These are phyloP conservation scores for Platanus orientalis DNA, from an alignment of 164 flowering plant genomes.

Conservation along the genomic window DNA sequence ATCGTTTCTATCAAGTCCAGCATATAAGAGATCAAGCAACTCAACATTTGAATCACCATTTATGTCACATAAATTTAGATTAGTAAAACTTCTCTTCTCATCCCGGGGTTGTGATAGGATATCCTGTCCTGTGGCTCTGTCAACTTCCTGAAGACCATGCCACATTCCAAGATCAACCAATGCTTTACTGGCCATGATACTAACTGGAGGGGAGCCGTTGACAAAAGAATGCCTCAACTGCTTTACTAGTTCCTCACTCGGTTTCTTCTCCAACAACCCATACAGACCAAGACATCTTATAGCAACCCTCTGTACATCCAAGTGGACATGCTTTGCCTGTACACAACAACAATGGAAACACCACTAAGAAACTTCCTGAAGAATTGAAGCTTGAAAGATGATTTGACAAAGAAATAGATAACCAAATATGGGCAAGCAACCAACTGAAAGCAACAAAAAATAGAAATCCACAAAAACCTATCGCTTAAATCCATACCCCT, in stretches of 20 bases:
- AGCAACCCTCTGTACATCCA: slow-evolving; percentile 87
- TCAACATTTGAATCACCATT: slow-evolving; percentile 32
- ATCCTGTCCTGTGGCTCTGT: slow-evolving; percentile 46
- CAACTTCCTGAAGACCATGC: slow-evolving; percentile 82
- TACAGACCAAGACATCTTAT: slow-evolving; percentile 89
- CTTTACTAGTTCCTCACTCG: slow-evolving; percentile 60
- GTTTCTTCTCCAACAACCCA: slow-evolving; percentile 74
- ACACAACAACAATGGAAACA: slow-evolving; percentile 10
- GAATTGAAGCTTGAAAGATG: not conserved
- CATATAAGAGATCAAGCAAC: slow-evolving; percentile 64
- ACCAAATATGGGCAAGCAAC: not conserved
- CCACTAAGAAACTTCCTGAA: not conserved
- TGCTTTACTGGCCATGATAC: slow-evolving; percentile 69
- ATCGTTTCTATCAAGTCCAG: slow-evolving; percentile 46
- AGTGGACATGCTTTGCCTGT: slow-evolving; percentile 88
- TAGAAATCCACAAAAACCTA: not conserved
- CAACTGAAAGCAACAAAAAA: not conserved
- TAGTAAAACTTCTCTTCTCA: slow-evolving; percentile 20
- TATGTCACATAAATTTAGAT: slow-evolving; percentile 25
- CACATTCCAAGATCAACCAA: slow-evolving; percentile 80
- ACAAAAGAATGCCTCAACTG: slow-evolving; percentile 64
- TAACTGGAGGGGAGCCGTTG: slow-evolving; percentile 50
- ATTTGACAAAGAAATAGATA: not conserved
- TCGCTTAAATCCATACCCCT: slow-evolving; percentile 44
- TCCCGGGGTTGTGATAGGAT: slow-evolving; percentile 26